A percentile compares a stretch with the other conserved stretches of the same genome.
phyloP scores from a whole-genome alignment of 208 protist genomes.

The Trichomonas gallinae region DNA sequence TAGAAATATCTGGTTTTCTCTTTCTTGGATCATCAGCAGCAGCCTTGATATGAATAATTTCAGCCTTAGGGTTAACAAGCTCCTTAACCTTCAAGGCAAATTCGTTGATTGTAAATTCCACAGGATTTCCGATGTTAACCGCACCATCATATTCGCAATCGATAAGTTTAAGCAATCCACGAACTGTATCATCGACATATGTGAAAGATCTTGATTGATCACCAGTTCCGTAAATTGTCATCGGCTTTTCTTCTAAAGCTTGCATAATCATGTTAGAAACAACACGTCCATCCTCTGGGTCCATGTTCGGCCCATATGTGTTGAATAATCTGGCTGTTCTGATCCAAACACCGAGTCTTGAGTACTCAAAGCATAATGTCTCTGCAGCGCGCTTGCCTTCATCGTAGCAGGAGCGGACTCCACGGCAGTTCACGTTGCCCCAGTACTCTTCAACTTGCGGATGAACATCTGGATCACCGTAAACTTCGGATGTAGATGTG shows the following conservation, averaged over 20 bases:
- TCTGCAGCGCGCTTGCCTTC: constrained; percentile 79
- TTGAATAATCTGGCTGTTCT: constrained; percentile 82
- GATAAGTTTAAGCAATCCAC: constrained; percentile 36
- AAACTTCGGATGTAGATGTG: constrained; percentile 73
- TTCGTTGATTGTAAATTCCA: constrained; percentile 45
- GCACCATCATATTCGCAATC: constrained; percentile 34
- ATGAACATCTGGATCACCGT: constrained; percentile 64
- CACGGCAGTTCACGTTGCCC: constrained; percentile 63
- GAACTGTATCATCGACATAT: constrained; percentile 34
- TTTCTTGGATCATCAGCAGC: constrained; percentile 42
- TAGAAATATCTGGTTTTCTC: constrained; percentile 40
- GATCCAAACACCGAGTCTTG: constrained; percentile 42
- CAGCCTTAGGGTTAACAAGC: constrained; percentile 24
- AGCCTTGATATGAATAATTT: constrained; percentile 23
- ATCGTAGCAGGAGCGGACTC: constrained; percentile 68
- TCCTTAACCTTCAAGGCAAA: constrained; percentile 29
- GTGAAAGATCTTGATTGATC: constrained; percentile 67
- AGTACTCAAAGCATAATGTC: constrained; percentile 67
- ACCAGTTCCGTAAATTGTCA: constrained; percentile 73
- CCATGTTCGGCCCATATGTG: constrained; percentile 78
- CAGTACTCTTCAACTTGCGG: constrained; percentile 65
- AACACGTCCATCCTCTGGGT: constrained; percentile 72
- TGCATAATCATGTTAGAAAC: constrained; percentile 79
- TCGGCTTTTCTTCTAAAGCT: constrained; percentile 45
- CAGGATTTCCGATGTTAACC: constrained; percentile 48